Evolutionary conservation across 1,284 basidiomycete genomes (phyloP).

Genomic region (Gymnopus androsaceus): DNA sequence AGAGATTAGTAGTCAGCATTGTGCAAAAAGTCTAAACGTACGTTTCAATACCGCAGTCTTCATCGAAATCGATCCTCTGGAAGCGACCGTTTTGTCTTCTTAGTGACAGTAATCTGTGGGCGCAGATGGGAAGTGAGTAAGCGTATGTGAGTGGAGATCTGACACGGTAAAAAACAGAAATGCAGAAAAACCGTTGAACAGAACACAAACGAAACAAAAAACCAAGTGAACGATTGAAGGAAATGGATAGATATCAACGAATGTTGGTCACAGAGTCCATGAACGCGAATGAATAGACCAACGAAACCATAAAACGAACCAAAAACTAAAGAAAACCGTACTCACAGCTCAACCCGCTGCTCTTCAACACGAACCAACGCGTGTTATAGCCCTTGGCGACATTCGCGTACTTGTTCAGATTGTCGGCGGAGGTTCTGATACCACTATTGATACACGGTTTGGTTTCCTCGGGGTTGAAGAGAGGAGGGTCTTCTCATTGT

Average conservation of each 20-base stretch:
- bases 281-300: no score
- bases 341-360: slow-evolving; percentile 83
- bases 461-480: no score
- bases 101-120: slow-evolving; percentile 82
- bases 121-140: no score
- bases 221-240: no score
- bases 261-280: no score
- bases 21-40: not conserved
- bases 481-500: no score
- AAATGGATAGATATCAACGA: no score
- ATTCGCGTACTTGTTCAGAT: slow-evolving; percentile 89
- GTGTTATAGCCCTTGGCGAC: slow-evolving; percentile 90
- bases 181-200: no score
- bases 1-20: not conserved
- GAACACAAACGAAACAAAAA: no score
- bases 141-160: no score
- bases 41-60: slow-evolving; percentile 70
- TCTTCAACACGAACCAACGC: slow-evolving; percentile 92
- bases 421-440: slow-evolving; percentile 64
- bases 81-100: slow-evolving; percentile 88
- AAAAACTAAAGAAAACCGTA: slow-evolving; percentile 19
- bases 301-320: slow-evolving; percentile 9
- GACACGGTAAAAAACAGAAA: no score
- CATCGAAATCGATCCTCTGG: slow-evolving; percentile 89
- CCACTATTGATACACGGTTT: no score